Evolutionary conservation across 1,284 basidiomycete species (phyloP), one percentile per base, ranked within the genome.

Genomic region (Mycosarcoma maydis): DNA sequence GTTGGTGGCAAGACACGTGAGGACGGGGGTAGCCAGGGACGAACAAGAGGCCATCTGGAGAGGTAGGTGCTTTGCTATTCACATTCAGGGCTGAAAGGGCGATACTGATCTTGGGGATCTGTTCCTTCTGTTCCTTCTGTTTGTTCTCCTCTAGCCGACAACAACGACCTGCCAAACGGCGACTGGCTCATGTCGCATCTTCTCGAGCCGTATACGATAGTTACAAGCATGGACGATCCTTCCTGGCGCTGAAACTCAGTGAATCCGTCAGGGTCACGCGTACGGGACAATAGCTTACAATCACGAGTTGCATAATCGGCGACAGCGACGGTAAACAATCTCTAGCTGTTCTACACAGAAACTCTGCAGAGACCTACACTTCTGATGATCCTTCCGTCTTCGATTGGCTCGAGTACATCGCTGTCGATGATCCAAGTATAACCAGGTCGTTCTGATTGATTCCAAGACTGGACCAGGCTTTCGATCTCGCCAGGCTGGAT

Each of bases 1-100:
- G 40, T 81, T 96, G 7, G 86, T 92, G 2, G 85, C 84, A 59
- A 84, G 92, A 14, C 92, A 94, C 76, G 86, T 94, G 23, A 76
- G 84, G 34, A 91, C 87, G 10, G 91, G 92, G 0, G 87, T 94
- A 3, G 87, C 89, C 4, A 86, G 84, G 66, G 86, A 90, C 70
- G 70, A 83, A 72, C 85, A 86, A 9, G 88, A 90, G 76, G 92
- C 90, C 0, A 71, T 85, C 13, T 87, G 87, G 87, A 86, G 91
- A 66, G 89, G 90, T 46, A 86, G 88, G 73, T 85, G 87, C 10
- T 8, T n/a, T 23, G 20, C 16, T 14, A 6, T 2, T 23, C 11
- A n/a, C 20, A 34, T 14, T n/a, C 11, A 13, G 4, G 14, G 19
- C 14, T 9, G 10, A 10, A 34, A 9, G 6, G 34, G 27, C 22